Evolutionary conservation across 2,329 filamentous ascomycete species (phyloP).

Genomic region (Rutstroemia sp.): DNA sequence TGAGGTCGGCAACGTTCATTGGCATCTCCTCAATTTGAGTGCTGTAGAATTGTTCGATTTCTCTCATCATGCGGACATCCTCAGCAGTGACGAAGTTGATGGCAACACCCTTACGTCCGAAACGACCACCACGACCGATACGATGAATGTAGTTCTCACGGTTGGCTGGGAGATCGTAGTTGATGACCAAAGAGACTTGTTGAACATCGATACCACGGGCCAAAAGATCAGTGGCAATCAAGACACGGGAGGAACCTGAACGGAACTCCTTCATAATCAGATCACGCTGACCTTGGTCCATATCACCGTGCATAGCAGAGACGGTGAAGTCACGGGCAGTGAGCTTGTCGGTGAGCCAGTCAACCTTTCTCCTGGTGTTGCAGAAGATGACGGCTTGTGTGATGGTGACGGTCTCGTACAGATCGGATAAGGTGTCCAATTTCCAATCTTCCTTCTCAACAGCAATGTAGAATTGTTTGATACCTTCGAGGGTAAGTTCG

Average conservation of each 20-base stretch:
- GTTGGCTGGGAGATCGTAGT: slow-evolving; percentile 98
- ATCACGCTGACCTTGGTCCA: slow-evolving; percentile 97
- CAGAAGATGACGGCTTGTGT: slow-evolving; percentile 99
- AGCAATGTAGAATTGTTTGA: slow-evolving; percentile 99
- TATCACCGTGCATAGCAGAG: slow-evolving; percentile 99
- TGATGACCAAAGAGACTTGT: slow-evolving; percentile 99
- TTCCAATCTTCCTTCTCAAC: slow-evolving; percentile 99
- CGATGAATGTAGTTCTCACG: slow-evolving; percentile 99
- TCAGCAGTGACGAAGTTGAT: slow-evolving; percentile 99
- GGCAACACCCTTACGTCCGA: slow-evolving; percentile 99
- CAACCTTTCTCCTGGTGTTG: slow-evolving; percentile 99
- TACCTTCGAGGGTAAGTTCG: slow-evolving; percentile 98
- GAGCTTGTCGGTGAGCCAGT: slow-evolving; percentile 99
- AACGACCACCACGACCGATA: slow-evolving; percentile 98
- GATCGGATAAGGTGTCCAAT: slow-evolving; percentile 94
- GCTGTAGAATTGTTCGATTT: slow-evolving; percentile 99
- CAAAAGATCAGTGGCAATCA: slow-evolving; percentile 95
- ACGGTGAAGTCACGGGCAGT: slow-evolving; percentile 98
- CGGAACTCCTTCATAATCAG: slow-evolving; percentile 99
- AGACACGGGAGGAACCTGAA: slow-evolving; percentile 93
- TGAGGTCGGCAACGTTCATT: slow-evolving; percentile 79
- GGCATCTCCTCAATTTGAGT: slow-evolving; percentile 99
- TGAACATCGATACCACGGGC: slow-evolving; percentile 99
- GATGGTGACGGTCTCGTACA: slow-evolving; percentile 99
- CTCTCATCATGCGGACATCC: slow-evolving; percentile 99